These are phyloP conservation scores for Xylona heveae DNA, from an alignment of 495 filamentous ascomycete genomes.

Conservation along the genomic window DNA sequence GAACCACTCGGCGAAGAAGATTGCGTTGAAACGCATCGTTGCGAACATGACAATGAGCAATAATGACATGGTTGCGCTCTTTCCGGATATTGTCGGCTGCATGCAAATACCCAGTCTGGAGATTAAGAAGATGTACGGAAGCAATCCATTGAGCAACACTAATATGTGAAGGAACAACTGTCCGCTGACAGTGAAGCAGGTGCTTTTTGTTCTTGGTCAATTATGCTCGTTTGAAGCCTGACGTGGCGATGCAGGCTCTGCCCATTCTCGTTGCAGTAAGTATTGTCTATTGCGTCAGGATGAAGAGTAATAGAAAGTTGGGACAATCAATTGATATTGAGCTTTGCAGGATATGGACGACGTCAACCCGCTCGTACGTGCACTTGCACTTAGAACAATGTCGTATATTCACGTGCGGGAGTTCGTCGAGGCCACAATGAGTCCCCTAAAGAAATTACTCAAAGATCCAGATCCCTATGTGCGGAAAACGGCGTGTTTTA, in stretches of 20 bases:
- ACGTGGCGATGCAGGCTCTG: slow-evolving; percentile 82
- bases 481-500: slow-evolving; percentile 90
- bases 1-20: slow-evolving; percentile 91
- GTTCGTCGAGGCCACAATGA: slow-evolving; percentile 80
- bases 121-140: slow-evolving; percentile 95
- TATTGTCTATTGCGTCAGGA: too few relatives aligned
- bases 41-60: slow-evolving; percentile 99
- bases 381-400: slow-evolving; percentile 82
- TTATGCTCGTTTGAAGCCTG: slow-evolving; percentile 85
- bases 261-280: slow-evolving; percentile 66
- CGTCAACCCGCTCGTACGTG: slow-evolving; percentile 77
- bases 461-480: slow-evolving; percentile 88
- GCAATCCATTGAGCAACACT: slow-evolving; percentile 5
- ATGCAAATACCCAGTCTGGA: slow-evolving; percentile 89
- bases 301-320: too few relatives aligned
- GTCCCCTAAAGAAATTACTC: slow-evolving; percentile 63
- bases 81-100: slow-evolving; percentile 83
- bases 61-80: slow-evolving; percentile 96
- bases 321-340: not conserved
- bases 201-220: slow-evolving; percentile 96
- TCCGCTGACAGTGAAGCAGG: slow-evolving; percentile 25
- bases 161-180: not conserved
- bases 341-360: slow-evolving; percentile 71
- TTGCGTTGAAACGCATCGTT: slow-evolving; percentile 97
- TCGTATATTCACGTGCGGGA: slow-evolving; percentile 95